Evolutionary conservation across 257 asterid species (phyloP), one percentile per base, ranked within the genome.

Genomic region (Parsonsia alboflavescens): DNA sequence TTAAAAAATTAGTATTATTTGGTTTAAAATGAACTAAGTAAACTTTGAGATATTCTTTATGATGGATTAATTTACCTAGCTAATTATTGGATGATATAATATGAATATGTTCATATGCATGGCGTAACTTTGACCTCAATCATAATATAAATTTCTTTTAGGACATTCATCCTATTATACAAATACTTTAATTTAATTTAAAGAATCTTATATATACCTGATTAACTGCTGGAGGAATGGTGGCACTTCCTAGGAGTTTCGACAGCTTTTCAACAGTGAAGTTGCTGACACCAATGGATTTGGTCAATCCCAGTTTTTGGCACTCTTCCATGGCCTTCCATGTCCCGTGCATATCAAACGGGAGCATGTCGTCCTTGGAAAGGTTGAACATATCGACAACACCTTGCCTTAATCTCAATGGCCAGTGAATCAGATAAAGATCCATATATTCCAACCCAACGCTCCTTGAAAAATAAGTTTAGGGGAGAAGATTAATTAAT

Each of bases 281-380:
- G 63, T 89, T 89, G 90, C 90, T 83, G 2, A 86, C 89, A 63
- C 91, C 91, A 56, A 89, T 82, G 7, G 91, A 87, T 33, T 87
- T 87, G 1, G 84, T 84, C 58, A 89, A 67, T 8, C 94, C 94
- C 62, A 84, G 54, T 19, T 68, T 80, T 33, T 26, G 10, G 72
- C 90, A 89, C 62, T 79, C 84, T 80, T 89, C 91, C 91, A 89
- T 84, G 5, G 81, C 94, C 75, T 84, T 77, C 94, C 94, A 87
- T 17, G 87, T 83, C 26, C 81, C 85, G 16, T 57, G 78, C 0
- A 73, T 70, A 28, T 86, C 89, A 73, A 85, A 85, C n/a, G 78
- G 78, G 67, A 85, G 77, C 63, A 82, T 5, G 45, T 78, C 81
- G 54, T 81, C 86, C n/a, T 53, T 83, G 3, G 44, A 7, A n/a